A percentile compares a stretch with the other conserved stretches of the same genome.
Conservation (phyloP, 192 early-diverging fungal species). For the Coemansia sp. region DNA sequence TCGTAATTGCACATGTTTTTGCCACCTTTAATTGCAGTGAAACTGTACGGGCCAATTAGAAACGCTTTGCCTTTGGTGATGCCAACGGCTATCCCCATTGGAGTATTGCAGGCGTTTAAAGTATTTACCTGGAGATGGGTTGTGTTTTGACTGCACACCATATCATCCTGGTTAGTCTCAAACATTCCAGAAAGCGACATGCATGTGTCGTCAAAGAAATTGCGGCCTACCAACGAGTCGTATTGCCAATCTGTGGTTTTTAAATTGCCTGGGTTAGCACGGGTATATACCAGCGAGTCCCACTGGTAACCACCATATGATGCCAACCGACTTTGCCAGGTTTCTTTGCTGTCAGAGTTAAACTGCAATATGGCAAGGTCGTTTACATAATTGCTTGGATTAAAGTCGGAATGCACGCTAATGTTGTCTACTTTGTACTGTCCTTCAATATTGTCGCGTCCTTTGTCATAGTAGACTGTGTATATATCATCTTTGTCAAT, state of each 20-base stretch:
- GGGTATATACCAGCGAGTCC: not conserved
- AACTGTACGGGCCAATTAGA: conserved; percentile 19
- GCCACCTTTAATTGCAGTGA: conserved; percentile 9
- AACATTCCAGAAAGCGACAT: not conserved
- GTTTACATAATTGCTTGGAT: conserved; percentile 8
- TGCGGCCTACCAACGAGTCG: not conserved
- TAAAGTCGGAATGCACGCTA: conserved; percentile 8
- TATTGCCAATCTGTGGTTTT: not conserved
- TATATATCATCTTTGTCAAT: conserved; percentile 8
- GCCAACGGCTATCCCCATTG: not conserved
- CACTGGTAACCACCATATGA: not conserved
- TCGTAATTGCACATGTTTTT: conserved; percentile 8
- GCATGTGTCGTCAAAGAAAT: not conserved
- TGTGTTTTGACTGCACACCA: not conserved
- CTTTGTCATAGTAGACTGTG: conserved; percentile 7
- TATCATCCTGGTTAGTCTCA: not conserved
- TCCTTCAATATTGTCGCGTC: not conserved
- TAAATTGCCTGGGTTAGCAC: not conserved
- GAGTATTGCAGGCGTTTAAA: not conserved
- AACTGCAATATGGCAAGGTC: conserved; percentile 17
- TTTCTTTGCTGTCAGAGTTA: conserved; percentile 6
- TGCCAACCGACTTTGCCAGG: not conserved
- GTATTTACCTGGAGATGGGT: not conserved
- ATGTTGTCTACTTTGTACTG: conserved; percentile 2
- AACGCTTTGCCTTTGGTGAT: not conserved